Percentiles rank a stretch among this genome's conserved stretches.
Evolutionary conservation across 768 basidiomycete species (phyloP).

Genomic region (Rickenella mellea): DNA sequence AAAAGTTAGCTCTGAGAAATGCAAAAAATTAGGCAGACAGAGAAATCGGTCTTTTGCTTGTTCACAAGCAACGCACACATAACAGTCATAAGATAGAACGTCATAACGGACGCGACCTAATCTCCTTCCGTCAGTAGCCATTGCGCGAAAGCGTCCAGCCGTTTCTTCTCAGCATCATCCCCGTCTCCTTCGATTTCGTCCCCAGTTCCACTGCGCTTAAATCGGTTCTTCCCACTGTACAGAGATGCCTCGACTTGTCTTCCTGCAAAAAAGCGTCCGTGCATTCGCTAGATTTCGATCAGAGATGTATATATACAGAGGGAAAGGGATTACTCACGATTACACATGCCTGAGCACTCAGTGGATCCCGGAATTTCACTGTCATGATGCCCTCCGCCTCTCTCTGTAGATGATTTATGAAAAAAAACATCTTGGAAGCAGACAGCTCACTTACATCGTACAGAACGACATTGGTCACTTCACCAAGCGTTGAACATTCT

Average conservation of each 20-base stretch:
- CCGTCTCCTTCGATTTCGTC: constrained; percentile 57
- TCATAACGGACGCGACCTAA: constrained; percentile 16
- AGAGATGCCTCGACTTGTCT: constrained; percentile 74
- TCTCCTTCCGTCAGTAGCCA: constrained; percentile 84
- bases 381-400: constrained; percentile 94
- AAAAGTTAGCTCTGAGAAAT: no score
- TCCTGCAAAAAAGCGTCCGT: constrained; percentile 85
- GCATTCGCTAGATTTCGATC: constrained; percentile 65
- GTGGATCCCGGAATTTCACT: constrained; percentile 85
- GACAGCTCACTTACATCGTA: constrained; percentile 68
- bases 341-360: constrained; percentile 92
- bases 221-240: constrained; percentile 74
- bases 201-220: constrained; percentile 61
- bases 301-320: background rate
- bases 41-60: no score
- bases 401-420: constrained; percentile 39
- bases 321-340: constrained; percentile 39
- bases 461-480: constrained; percentile 90
- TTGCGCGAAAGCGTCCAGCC: constrained; percentile 78
- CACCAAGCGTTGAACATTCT: constrained; percentile 81
- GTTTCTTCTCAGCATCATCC: constrained; percentile 70
- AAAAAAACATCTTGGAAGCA: background rate
- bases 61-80: background rate
- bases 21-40: no score
- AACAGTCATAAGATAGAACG: background rate